These are phyloP conservation scores for Marchantia paleacea DNA, from an alignment of 225 moss, liverwort and hornwort genomes.

Conservation along the genomic window DNA sequence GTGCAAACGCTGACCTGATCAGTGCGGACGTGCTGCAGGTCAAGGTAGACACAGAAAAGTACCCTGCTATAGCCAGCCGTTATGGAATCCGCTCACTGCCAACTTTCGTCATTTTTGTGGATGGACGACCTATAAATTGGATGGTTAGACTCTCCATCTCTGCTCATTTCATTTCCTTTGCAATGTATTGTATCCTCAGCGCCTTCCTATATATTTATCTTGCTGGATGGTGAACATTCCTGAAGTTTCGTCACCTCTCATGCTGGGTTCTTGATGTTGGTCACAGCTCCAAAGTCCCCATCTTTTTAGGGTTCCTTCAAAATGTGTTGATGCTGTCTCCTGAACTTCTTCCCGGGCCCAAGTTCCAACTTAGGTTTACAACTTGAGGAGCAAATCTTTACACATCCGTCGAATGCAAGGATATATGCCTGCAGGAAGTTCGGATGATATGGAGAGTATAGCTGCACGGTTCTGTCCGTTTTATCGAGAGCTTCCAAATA, in stretches of 20 bases:
- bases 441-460: not conserved
- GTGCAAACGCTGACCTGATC: not conserved
- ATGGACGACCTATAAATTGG: slow-evolving; percentile 60
- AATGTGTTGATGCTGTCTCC: too few relatives aligned
- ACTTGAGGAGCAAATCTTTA: too few relatives aligned
- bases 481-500: not conserved
- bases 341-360: too few relatives aligned
- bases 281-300: too few relatives aligned
- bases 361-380: not conserved
- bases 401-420: not conserved
- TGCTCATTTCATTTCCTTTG: not conserved
- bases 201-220: not conserved
- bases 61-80: slow-evolving; percentile 82
- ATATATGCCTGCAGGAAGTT: too few relatives aligned
- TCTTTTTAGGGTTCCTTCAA: too few relatives aligned
- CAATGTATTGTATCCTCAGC: not conserved
- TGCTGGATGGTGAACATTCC: not conserved
- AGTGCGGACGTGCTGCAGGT: slow-evolving; percentile 49
- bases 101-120: slow-evolving; percentile 80
- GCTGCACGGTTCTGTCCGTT: not conserved
- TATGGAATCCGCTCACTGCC: slow-evolving; percentile 77
- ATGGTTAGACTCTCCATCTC: slow-evolving; percentile 39
- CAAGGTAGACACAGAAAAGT: slow-evolving; percentile 95
- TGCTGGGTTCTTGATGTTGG: not conserved
- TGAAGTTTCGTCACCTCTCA: not conserved